phyloP scores from a whole-genome alignment of 2,329 filamentous ascomycete species.

The Zymoseptoria ardabiliae region DNA sequence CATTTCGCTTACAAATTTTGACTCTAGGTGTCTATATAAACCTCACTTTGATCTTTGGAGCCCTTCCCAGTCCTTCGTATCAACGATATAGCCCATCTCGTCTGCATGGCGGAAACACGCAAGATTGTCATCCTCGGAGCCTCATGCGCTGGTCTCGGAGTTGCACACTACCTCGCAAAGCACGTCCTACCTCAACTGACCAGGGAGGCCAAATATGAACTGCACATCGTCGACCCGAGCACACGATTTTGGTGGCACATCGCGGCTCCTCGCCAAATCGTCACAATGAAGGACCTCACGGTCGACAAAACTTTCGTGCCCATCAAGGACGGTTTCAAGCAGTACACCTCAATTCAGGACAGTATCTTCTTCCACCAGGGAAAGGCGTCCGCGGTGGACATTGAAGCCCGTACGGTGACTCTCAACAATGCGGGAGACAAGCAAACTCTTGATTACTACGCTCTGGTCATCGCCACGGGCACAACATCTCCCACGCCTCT shows the following conservation, averaged over 20 bases:
- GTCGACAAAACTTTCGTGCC: slow-evolving; percentile 44
- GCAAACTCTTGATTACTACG: slow-evolving; percentile 42
- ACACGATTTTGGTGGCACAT: slow-evolving; percentile 47
- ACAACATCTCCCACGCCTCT: slow-evolving; percentile 40
- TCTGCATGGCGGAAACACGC: slow-evolving; percentile 28
- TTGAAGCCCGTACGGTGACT: slow-evolving; percentile 36
- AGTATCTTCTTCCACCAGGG: slow-evolving; percentile 43
- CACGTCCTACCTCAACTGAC: slow-evolving; percentile 41
- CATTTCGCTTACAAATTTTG: too few relatives aligned
- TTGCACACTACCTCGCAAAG: slow-evolving; percentile 48
- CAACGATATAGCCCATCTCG: background rate
- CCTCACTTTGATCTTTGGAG: too few relatives aligned
- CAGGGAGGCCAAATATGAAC: slow-evolving; percentile 37
- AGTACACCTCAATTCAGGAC: slow-evolving; percentile 38
- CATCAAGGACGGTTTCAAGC: slow-evolving; percentile 44
- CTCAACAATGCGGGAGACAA: slow-evolving; percentile 31
- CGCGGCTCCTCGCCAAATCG: slow-evolving; percentile 47
- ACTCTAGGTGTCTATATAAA: too few relatives aligned
- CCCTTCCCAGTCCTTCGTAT: too few relatives aligned
- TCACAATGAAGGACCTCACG: slow-evolving; percentile 42
- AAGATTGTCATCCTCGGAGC: slow-evolving; percentile 48
- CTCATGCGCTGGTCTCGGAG: slow-evolving; percentile 46
- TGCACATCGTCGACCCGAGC: slow-evolving; percentile 49
- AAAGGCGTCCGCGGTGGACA: slow-evolving; percentile 42
- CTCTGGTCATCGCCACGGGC: slow-evolving; percentile 52